Evolutionary conservation across 805 yeast genomes (phyloP), one percentile per base, ranked within the genome.

Genomic region (Cyberlindnera galapagoensis): DNA sequence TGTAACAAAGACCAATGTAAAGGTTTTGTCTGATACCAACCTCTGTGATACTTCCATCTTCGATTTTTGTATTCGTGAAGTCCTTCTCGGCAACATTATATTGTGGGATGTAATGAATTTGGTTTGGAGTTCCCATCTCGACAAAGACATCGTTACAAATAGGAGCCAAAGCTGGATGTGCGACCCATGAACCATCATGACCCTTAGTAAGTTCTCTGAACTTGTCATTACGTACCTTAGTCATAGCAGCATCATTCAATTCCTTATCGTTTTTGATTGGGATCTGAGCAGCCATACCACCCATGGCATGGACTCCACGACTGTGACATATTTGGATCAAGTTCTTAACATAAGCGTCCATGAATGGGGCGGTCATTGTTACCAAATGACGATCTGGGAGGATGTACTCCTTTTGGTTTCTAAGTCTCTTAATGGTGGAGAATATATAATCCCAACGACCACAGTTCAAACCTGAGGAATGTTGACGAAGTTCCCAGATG

Each of bases 401-500:
- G 39, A 82, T 65, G 47, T 75, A 76, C 27, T 71, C 71, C 33
- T 74, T 70, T 49, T 71, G 69, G 60, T 79, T 79, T 65, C 84
- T 73, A 46, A 81, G 68, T 28, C 81, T 66, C 59, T 82, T 82
- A 54, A 82, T 81, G 36, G 84, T 79, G 24, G 85, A 77, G 62
- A 82, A 82, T 59, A 82, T 81, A 60, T 82, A 82, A 61, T 82
- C 94, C 90, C 92, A 82, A 63, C 94, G 74, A 47, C 94, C 94
- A 67, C 92, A 82, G 64, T 82, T 82, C 61, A 82, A 70, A 35
- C 92, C 94, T 9, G 82, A 74, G 34, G 83, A 79, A 57, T 82
- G 94, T 34, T 75, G 76, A 57, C 86, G 69, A 52, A 82, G 67
- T 51, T 82, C 82, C 52, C 74, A 82, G 46, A 82, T 71, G 45